Percentiles rank a stretch among this genome's conserved stretches.
These are phyloP conservation scores for Tephrocybe sp. DNA, from an alignment of 768 basidiomycete genomes.

Conservation along the genomic window DNA sequence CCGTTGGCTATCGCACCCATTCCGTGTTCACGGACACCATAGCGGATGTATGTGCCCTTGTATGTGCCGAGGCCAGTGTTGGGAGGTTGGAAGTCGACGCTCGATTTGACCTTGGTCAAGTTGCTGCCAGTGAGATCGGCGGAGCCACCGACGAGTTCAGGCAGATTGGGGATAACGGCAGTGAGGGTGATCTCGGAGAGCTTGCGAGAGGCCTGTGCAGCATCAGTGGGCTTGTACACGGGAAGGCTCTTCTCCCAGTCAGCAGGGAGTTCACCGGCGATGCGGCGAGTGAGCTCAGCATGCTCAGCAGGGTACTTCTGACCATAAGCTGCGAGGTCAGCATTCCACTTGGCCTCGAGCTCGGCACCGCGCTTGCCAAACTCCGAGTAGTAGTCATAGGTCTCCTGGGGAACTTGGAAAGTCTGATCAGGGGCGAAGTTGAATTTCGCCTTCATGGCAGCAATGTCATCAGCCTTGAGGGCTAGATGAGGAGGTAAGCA, in stretches of 20 bases:
- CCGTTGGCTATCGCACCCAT: slow-evolving; percentile 98
- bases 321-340: slow-evolving; percentile 63
- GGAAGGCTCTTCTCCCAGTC: slow-evolving; percentile 88
- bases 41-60: slow-evolving; percentile 88
- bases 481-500: slow-evolving; percentile 39
- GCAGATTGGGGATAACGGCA: slow-evolving; percentile 67
- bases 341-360: slow-evolving; percentile 72
- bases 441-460: slow-evolving; percentile 77
- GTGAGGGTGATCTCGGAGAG: slow-evolving; percentile 88
- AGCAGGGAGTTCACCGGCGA: slow-evolving; percentile 76
- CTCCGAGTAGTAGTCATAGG: slow-evolving; percentile 64
- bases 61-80: slow-evolving; percentile 82
- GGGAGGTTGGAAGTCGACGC: slow-evolving; percentile 91
- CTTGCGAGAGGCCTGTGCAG: slow-evolving; percentile 90
- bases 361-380: slow-evolving; percentile 71
- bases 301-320: slow-evolving; percentile 82
- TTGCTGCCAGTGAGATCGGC: slow-evolving; percentile 93
- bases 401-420: slow-evolving; percentile 76
- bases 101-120: slow-evolving; percentile 81
- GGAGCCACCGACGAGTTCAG: slow-evolving; percentile 86
- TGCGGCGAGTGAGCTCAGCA: slow-evolving; percentile 82
- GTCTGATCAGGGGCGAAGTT: slow-evolving; percentile 75
- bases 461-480: slow-evolving; percentile 90
- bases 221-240: slow-evolving; percentile 77
- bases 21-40: slow-evolving; percentile 95